phyloP scores from a whole-genome alignment of 331 rosid species.

The Quercus phellos region DNA sequence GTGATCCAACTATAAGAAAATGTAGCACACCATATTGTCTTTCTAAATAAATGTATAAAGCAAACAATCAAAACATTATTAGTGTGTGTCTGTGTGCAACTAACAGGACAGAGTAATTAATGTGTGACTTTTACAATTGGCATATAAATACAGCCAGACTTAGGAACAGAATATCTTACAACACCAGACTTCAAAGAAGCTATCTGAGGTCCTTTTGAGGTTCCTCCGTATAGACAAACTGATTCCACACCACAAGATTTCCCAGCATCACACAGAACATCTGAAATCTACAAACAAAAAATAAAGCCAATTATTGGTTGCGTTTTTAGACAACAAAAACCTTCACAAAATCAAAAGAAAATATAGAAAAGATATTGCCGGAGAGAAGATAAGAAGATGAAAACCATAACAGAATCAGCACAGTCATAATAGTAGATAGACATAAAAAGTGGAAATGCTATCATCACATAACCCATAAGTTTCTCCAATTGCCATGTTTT shows the following conservation, averaged over 20 bases:
- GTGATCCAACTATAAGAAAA: not conserved
- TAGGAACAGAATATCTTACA: constrained; percentile 49
- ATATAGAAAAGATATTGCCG: not conserved
- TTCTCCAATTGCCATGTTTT: not conserved
- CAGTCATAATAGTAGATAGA: not conserved
- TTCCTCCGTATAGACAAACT: constrained; percentile 87
- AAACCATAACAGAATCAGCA: not conserved
- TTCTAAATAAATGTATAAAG: not conserved
- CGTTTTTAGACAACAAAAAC: constrained; percentile 1
- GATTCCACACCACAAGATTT: constrained; percentile 69
- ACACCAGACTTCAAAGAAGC: constrained; percentile 79
- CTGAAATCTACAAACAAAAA: constrained; percentile 62
- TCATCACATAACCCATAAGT: not conserved
- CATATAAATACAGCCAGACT: not conserved
- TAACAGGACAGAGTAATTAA: not conserved
- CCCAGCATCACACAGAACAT: constrained; percentile 82
- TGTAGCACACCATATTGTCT: not conserved
- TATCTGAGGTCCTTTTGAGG: constrained; percentile 83
- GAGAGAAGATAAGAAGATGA: not conserved
- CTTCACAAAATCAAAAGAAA: not conserved
- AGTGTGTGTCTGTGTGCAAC: too few relatives aligned
- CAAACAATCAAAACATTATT: not conserved
- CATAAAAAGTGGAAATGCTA: not conserved
- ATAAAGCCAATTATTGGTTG: constrained; percentile 16
- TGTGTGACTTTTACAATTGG: not conserved